Conservation (phyloP, 805 yeast species). For the Myxozyma melibiosi region DNA sequence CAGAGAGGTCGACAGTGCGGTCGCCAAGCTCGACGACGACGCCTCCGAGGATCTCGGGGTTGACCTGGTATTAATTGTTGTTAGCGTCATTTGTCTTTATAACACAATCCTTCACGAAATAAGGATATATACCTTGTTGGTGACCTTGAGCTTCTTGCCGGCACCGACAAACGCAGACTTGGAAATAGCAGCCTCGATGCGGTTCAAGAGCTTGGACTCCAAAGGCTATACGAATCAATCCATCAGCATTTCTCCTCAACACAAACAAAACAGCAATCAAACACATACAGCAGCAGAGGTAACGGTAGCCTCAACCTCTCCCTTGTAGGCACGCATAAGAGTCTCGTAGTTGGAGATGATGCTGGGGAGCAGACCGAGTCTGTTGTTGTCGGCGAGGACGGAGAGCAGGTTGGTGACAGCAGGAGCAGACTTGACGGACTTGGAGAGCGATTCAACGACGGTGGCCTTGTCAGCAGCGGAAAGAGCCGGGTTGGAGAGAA, state of each 20-base stretch:
- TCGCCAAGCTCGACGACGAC: slow-evolving; percentile 94
- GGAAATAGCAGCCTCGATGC: slow-evolving; percentile 75
- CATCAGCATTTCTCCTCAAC: neutral
- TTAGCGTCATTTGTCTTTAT: neutral
- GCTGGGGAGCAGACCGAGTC: slow-evolving; percentile 68
- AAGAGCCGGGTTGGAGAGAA: slow-evolving; percentile 81
- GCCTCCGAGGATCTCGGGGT: slow-evolving; percentile 94
- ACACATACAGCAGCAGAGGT: slow-evolving; percentile 64
- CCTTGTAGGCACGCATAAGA: slow-evolving; percentile 86
- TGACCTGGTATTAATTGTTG: slow-evolving; percentile 43
- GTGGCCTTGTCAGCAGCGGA: slow-evolving; percentile 70
- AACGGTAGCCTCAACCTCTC: slow-evolving; percentile 89
- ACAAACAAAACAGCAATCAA: neutral
- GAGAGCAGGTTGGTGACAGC: slow-evolving; percentile 76
- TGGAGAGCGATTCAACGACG: slow-evolving; percentile 62
- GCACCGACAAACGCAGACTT: slow-evolving; percentile 79
- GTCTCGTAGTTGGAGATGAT: slow-evolving; percentile 71
- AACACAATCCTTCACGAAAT: neutral
- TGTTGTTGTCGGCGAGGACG: slow-evolving; percentile 92
- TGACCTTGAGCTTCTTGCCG: slow-evolving; percentile 81
- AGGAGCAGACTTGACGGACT: slow-evolving; percentile 57
- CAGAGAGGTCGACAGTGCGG: slow-evolving; percentile 91
- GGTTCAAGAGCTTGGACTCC: slow-evolving; percentile 75
- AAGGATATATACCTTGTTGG: slow-evolving; percentile 54
- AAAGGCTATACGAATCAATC: slow-evolving; percentile 49